phyloP scores from a whole-genome alignment of 208 protist genomes.

The Zelonia costaricensis region DNA sequence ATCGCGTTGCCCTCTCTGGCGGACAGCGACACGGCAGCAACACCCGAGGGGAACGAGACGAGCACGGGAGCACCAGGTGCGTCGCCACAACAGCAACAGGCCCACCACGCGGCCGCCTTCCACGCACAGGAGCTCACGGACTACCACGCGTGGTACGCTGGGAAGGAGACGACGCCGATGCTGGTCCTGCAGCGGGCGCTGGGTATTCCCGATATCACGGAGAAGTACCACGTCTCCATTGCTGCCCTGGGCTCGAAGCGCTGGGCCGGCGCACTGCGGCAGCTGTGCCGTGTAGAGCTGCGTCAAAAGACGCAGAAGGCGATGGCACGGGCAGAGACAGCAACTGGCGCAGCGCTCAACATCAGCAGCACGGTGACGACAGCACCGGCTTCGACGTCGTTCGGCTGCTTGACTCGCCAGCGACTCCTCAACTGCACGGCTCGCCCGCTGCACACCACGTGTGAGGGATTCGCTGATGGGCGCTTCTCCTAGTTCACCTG shows the following conservation, averaged over 20 bases:
- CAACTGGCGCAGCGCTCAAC: neutral
- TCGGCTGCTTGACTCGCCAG: constrained; percentile 9
- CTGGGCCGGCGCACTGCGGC: constrained; percentile 8
- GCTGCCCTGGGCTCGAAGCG: constrained; percentile 1
- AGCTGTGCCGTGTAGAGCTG: constrained; percentile 23
- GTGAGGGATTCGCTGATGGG: constrained; percentile 4
- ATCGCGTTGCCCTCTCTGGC: constrained; percentile 11
- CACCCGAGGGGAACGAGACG: too few relatives aligned
- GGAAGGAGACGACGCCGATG: neutral
- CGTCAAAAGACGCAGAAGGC: neutral
- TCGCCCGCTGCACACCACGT: neutral
- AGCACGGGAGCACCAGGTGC: too few relatives aligned
- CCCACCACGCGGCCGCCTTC: neutral
- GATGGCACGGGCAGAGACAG: too few relatives aligned
- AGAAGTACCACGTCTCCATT: neutral
- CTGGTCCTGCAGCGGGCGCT: constrained; percentile 16
- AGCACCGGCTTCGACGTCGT: neutral
- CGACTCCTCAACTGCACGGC: constrained; percentile 5
- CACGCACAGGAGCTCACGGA: constrained; percentile 6
- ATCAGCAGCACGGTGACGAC: too few relatives aligned
- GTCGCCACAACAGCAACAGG: neutral
- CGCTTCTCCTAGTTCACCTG: neutral
- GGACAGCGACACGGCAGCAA: neutral
- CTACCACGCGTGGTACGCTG: constrained; percentile 21
- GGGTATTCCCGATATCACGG: constrained; percentile 2